phyloP scores from a whole-genome alignment of 83 land plant species.

The Picea engelmannii region DNA sequence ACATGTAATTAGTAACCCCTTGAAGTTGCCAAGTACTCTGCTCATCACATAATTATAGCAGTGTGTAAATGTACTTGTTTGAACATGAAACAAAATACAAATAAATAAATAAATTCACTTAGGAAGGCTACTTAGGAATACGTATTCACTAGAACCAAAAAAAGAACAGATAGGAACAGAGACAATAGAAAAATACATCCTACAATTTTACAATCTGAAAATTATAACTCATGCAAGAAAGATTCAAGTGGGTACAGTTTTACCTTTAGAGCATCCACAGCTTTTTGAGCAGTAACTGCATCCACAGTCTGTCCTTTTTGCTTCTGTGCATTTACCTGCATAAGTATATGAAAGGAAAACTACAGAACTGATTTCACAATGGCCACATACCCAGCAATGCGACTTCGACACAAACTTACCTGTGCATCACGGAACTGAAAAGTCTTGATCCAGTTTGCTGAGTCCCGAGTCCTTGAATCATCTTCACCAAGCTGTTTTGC shows the following conservation, averaged over 20 bases:
- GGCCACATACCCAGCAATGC: background rate
- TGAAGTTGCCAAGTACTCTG: too few species aligned
- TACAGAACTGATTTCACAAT: background rate
- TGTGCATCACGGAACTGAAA: slow-evolving; percentile 32
- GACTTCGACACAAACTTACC: background rate
- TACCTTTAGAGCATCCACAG: slow-evolving; percentile 94
- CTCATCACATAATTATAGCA: too few species aligned
- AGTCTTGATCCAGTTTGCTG: slow-evolving; percentile 97
- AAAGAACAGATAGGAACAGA: too few species aligned
- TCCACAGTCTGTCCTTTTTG: slow-evolving; percentile 84
- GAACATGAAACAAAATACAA: too few species aligned
- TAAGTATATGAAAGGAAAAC: slow-evolving; percentile 9
- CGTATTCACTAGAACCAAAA: too few species aligned
- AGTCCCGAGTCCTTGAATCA: slow-evolving; percentile 92
- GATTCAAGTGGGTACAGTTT: background rate
- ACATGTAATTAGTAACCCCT: too few species aligned
- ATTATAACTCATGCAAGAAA: too few species aligned
- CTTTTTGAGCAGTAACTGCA: slow-evolving; percentile 78
- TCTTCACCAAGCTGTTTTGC: slow-evolving; percentile 97
- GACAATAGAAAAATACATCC: too few species aligned
- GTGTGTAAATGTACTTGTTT: too few species aligned
- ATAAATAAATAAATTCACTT: too few species aligned
- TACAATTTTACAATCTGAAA: too few species aligned
- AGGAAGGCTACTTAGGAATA: too few species aligned
- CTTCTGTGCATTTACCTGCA: slow-evolving; percentile 77